Evolutionary conservation across 2,329 filamentous ascomycete species (phyloP).

Genomic region (Alternaria solani): DNA sequence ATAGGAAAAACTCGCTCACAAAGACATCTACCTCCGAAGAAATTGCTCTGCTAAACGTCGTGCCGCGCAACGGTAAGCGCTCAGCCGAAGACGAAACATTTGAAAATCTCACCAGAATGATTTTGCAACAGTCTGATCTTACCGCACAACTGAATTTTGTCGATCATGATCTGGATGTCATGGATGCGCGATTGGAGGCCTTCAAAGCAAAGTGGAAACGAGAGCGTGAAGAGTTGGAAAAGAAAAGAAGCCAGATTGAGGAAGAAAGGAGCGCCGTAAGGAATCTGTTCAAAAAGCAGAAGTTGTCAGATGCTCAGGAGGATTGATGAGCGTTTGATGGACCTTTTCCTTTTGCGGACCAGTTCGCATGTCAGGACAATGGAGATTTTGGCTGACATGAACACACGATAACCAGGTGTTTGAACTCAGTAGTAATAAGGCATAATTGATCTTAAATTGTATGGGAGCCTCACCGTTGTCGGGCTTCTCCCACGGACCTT

Average conservation of each 20-base stretch:
- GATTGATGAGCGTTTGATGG: background rate
- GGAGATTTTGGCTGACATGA: background rate
- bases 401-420: background rate
- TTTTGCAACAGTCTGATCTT: constrained; percentile 12
- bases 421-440: background rate
- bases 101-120: constrained; percentile 8
- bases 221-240: background rate
- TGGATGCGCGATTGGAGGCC: constrained; percentile 2
- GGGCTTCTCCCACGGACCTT: too few species aligned
- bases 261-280: constrained; percentile 8
- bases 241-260: background rate
- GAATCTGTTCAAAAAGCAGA: constrained; percentile 21
- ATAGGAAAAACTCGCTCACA: background rate
- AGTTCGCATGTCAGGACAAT: background rate
- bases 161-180: constrained; percentile 13
- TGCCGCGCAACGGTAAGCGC: constrained; percentile 10
- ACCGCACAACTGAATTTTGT: constrained; percentile 17
- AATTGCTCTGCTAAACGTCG: background rate
- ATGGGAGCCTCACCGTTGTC: background rate
- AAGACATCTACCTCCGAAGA: background rate
- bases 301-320: background rate
- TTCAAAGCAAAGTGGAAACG: constrained; percentile 15
- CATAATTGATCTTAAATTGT: background rate
- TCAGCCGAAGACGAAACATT: constrained; percentile 21
- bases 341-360: background rate